Conservation (phyloP, 164 flowering plant genomes). For the Nelumbo lutea region DNA sequence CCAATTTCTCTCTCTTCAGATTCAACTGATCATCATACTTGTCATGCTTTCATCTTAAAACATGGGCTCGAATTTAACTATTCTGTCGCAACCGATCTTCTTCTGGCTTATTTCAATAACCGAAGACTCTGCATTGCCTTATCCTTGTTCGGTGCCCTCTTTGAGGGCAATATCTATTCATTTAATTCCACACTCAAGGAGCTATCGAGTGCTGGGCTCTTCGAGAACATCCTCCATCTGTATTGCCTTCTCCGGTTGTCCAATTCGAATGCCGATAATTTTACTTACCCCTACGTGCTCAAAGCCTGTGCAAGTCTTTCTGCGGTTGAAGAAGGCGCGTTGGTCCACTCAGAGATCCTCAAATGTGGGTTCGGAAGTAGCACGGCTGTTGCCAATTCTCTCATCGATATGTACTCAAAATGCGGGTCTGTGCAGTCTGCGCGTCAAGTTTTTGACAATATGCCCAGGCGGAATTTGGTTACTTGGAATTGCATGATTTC, state of each 20-base stretch:
- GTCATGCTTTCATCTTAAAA: constrained; percentile 6
- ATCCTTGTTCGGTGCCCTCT: constrained; percentile 7
- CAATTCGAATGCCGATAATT: constrained; percentile 7
- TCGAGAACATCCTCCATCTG: constrained; percentile 8
- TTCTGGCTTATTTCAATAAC: constrained; percentile 6
- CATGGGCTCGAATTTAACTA: neutral
- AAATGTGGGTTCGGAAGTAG: constrained; percentile 7
- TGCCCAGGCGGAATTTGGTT: constrained; percentile 13
- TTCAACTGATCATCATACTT: neutral
- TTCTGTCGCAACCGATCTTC: constrained; percentile 1
- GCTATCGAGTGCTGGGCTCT: neutral
- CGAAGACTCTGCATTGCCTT: neutral
- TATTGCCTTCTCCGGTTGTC: constrained; percentile 13
- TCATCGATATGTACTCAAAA: constrained; percentile 16
- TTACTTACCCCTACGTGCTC: constrained; percentile 15
- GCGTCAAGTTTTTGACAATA: constrained; percentile 10
- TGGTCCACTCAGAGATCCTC: constrained; percentile 10
- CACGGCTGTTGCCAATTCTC: constrained; percentile 8
- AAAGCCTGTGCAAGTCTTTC: constrained; percentile 14
- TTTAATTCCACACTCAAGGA: constrained; percentile 8
- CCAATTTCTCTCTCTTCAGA: neutral
- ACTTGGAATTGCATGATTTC: constrained; percentile 12
- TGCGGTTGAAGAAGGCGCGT: constrained; percentile 3
- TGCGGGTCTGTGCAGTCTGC: constrained; percentile 11
- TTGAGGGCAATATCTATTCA: neutral